Base-by-base conservation (phyloP, 2,329 filamentous ascomycete species). In the Fusarium algeriense region DNA sequence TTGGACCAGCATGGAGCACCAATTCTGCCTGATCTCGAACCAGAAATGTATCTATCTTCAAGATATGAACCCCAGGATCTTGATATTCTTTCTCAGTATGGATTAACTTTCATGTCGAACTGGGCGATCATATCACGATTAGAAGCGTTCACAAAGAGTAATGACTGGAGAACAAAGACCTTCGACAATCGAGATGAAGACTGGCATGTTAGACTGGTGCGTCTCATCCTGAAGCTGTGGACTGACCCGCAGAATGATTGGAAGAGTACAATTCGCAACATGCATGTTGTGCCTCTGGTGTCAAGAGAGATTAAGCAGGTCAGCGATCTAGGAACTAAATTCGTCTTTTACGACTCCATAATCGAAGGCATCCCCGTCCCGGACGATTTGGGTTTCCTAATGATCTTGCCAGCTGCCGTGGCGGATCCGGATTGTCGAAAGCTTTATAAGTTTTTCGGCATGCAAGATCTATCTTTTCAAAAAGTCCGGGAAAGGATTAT, bases 171-270 rank as follows among this genome's bases (percentile, higher is more conserved):
- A 4, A 3, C 8, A 15, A 56, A 2, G 5, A 35, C 15, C 2
- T 56, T 35, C 15, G 17, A 28, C n/a, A 11, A 46, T 2, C 40
- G 53, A 26, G 53, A 56, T 9, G 53, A 56, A 35, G 53, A 56
- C 23, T 56, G 53, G 53, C 53, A 56, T 46, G 5, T 13, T 13
- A 56, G 53, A 35, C 17, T 56, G 5, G 40, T 38, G 0, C 30
- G 20, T n/a, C 28, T 46, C 1, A 2, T 56, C 13, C 7, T 46
- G 5, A 35, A n/a, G 11, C 5, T 35, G 0, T 46, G 53, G 30
- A 20, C 14, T 4, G 20, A 20, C 7, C 2, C 12, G 1, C n/a
- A n/a, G 26, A 5, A 8, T 1, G 10, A 34, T 5, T 3, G 12
- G 9, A 56, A 35, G 38, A 17, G 2, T 2, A 17, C 12, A 5